A percentile compares a stretch with the other conserved stretches of the same genome.
These are phyloP conservation scores for Pichia cabralensis DNA, from an alignment of 805 yeast genomes.

Conservation along the genomic window DNA sequence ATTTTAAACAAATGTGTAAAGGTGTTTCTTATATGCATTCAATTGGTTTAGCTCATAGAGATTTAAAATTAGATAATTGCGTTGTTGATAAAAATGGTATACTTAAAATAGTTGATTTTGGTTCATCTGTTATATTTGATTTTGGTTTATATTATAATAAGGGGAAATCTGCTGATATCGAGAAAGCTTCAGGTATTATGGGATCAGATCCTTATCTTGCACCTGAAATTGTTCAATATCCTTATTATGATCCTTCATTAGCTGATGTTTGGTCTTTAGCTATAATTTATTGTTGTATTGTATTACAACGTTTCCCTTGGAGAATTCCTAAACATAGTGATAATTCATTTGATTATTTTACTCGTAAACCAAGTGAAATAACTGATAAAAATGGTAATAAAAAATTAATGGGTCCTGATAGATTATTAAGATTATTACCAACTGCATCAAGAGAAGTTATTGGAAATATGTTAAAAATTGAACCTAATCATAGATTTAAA, in stretches of 20 bases:
- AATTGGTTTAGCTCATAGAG: conserved; percentile 87
- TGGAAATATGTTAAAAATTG: conserved; percentile 52
- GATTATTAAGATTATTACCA: conserved; percentile 66
- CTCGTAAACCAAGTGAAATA: conserved; percentile 19
- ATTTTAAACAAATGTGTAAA: conserved; percentile 66
- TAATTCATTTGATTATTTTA: conserved; percentile 62
- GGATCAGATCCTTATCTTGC: conserved; percentile 96
- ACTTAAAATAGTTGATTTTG: conserved; percentile 85
- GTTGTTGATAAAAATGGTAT: conserved; percentile 70
- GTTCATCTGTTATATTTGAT: conserved; percentile 78
- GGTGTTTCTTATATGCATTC: conserved; percentile 73
- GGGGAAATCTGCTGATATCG: conserved; percentile 22
- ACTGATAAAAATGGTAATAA: conserved; percentile 20
- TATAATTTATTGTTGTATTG: conserved; percentile 85
- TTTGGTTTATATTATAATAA: conserved; percentile 1
- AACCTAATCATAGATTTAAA: conserved; percentile 46
- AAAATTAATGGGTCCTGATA: conserved; percentile 48
- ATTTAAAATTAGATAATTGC: conserved; percentile 86
- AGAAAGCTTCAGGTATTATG: conserved; percentile 73
- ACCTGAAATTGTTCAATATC: conserved; percentile 65
- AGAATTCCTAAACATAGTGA: conserved; percentile 76
- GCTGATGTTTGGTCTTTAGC: conserved; percentile 94
- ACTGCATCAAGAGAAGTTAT: conserved; percentile 51
- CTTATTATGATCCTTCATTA: conserved; percentile 70
- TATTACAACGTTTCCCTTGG: conserved; percentile 88